phyloP scores from a whole-genome alignment of 306 rosid genomes.

The Luffa aegyptiaca region DNA sequence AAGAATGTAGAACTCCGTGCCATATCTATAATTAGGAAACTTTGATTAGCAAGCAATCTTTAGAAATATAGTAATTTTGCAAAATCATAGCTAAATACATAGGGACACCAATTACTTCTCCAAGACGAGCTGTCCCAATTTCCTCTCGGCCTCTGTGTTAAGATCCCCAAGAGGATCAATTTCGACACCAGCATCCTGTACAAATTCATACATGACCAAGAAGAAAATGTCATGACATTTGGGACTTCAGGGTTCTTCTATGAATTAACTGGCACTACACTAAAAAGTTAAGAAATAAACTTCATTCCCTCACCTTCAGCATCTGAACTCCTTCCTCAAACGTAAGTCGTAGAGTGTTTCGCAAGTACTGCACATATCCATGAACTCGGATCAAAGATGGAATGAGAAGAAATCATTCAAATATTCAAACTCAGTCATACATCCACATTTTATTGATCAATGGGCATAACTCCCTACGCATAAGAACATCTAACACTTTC shows the following conservation, averaged over 20 bases:
- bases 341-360: conserved; percentile 62
- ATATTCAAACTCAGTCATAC: not conserved
- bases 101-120: conserved; percentile 47
- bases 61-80: not conserved
- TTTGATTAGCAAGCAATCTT: not conserved
- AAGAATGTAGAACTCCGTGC: conserved; percentile 86
- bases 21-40: conserved; percentile 43
- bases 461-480: not conserved
- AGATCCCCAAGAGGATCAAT: conserved; percentile 87
- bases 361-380: conserved; percentile 68
- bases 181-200: conserved; percentile 75
- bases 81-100: not conserved
- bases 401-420: not conserved
- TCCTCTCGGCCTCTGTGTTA: conserved; percentile 82
- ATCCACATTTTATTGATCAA: not conserved
- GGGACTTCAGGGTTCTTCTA: not conserved
- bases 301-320: conserved; percentile 52
- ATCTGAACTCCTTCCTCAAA: conserved; percentile 90
- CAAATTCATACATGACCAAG: conserved; percentile 6
- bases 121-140: conserved; percentile 65
- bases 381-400: not conserved
- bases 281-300: not conserved
- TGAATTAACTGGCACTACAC: not conserved
- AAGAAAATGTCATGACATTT: not conserved
- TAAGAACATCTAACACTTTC: not conserved